phyloP scores from a whole-genome alignment of 108 stramenopile genomes.

The Pseudonitzschia multistriata region DNA sequence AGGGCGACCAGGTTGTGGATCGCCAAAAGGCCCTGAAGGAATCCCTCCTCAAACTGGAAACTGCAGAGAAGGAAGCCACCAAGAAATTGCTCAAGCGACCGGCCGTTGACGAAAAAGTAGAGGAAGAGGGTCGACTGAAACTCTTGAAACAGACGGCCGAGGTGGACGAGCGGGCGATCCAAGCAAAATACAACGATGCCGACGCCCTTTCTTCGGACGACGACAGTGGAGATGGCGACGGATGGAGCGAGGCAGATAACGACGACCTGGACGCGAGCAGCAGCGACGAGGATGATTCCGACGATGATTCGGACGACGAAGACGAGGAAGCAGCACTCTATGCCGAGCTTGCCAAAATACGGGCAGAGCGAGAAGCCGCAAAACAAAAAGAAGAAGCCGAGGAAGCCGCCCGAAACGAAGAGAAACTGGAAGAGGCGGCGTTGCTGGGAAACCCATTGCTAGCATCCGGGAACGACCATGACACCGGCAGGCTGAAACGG shows the following conservation, averaged over 20 bases:
- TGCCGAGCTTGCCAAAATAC: constrained; percentile 90
- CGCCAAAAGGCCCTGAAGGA: constrained; percentile 62
- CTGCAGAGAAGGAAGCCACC: constrained; percentile 59
- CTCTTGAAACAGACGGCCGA: constrained; percentile 80
- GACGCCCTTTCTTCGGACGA: constrained; percentile 34
- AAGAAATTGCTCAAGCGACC: constrained; percentile 36
- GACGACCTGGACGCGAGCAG: constrained; percentile 61
- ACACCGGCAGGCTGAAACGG: constrained; percentile 68
- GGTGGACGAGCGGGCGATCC: constrained; percentile 64
- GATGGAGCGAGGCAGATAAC: constrained; percentile 52
- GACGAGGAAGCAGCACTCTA: constrained; percentile 91
- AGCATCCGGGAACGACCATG: constrained; percentile 22
- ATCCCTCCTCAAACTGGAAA: constrained; percentile 75
- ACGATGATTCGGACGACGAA: constrained; percentile 74
- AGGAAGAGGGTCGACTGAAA: constrained; percentile 62
- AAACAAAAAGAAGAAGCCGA: constrained; percentile 77
- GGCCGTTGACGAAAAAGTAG: constrained; percentile 44
- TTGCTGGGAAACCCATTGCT: constrained; percentile 87
- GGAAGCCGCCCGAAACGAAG: constrained; percentile 65
- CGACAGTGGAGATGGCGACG: constrained; percentile 51
- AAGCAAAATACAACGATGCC: constrained; percentile 52
- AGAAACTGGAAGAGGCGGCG: constrained; percentile 81
- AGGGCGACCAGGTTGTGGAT: constrained; percentile 54
- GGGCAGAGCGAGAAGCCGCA: constrained; percentile 80
- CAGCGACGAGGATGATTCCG: constrained; percentile 52